Conservation (phyloP, 371 early-diverging fungal species). For the Basidiobolus meristosporus region DNA sequence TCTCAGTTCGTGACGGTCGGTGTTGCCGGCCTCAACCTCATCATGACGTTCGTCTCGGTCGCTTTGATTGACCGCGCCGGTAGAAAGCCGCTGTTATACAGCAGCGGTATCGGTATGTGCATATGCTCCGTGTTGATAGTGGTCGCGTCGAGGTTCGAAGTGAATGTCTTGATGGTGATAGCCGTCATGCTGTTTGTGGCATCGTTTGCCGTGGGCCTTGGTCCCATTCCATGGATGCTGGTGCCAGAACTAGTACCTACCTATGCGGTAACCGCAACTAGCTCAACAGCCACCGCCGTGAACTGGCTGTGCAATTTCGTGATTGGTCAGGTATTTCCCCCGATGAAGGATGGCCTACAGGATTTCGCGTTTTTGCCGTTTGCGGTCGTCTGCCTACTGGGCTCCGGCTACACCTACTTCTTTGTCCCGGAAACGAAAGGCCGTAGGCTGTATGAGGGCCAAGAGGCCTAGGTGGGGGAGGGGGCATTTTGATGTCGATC, state of each 20-base stretch:
- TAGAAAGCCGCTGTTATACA: too few relatives aligned
- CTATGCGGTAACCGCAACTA: slow-evolving; percentile 36
- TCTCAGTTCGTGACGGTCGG: too few relatives aligned
- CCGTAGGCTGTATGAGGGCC: too few relatives aligned
- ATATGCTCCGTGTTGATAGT: slow-evolving; percentile 12
- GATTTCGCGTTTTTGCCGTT: slow-evolving; percentile 56
- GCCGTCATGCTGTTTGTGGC: slow-evolving; percentile 58
- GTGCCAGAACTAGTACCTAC: slow-evolving; percentile 45
- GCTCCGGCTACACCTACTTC: slow-evolving; percentile 27
- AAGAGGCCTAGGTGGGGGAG: too few relatives aligned
- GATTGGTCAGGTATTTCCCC: slow-evolving; percentile 41
- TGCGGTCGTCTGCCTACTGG: slow-evolving; percentile 23
- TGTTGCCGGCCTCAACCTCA: too few relatives aligned
- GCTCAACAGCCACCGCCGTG: slow-evolving; percentile 30
- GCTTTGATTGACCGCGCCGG: too few relatives aligned
- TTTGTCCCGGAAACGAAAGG: slow-evolving; percentile 41
- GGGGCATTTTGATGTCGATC: too few relatives aligned
- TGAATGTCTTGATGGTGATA: slow-evolving; percentile 33
- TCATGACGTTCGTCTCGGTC: too few relatives aligned
- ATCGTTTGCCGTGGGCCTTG: slow-evolving; percentile 66
- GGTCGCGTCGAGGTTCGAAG: slow-evolving; percentile 11
- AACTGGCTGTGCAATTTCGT: slow-evolving; percentile 54
- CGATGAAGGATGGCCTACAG: slow-evolving; percentile 28
- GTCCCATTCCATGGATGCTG: slow-evolving; percentile 55
- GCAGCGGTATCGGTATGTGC: too few relatives aligned